phyloP scores from a whole-genome alignment of 441 rosid genomes.

The Francoa sonchifolia region DNA sequence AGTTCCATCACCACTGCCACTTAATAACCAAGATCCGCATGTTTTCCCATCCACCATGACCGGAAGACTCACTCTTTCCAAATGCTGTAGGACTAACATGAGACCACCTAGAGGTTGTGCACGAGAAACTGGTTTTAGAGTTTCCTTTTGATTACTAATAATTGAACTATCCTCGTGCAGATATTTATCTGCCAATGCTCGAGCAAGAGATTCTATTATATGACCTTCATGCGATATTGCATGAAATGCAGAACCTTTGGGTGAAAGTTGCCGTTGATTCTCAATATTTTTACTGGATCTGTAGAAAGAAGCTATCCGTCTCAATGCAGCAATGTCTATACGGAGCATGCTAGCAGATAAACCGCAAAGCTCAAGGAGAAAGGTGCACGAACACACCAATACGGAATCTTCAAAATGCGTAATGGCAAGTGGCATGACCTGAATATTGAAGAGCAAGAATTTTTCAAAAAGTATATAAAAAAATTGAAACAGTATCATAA shows the following conservation, averaged over 20 bases:
- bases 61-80: constrained; percentile 95
- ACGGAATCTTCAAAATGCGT: constrained; percentile 74
- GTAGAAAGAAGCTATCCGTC: constrained; percentile 74
- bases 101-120: constrained; percentile 47
- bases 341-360: constrained; percentile 80
- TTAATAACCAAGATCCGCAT: constrained; percentile 87
- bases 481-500: constrained; percentile 4
- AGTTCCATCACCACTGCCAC: constrained; percentile 83
- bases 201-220: constrained; percentile 70
- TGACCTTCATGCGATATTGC: constrained; percentile 43
- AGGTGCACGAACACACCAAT: constrained; percentile 83
- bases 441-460: constrained; percentile 18
- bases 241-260: constrained; percentile 53
- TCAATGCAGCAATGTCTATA: constrained; percentile 73
- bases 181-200: constrained; percentile 85
- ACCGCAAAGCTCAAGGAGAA: constrained; percentile 92
- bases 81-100: constrained; percentile 74
- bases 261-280: constrained; percentile 35
- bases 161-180: constrained; percentile 34
- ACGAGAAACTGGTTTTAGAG: constrained; percentile 23
- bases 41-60: constrained; percentile 50
- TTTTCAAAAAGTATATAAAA: constrained; percentile 4
- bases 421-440: constrained; percentile 93
- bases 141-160: constrained; percentile 32
- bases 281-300: constrained; percentile 40